Evolutionary conservation across 495 filamentous ascomycete species (phyloP).

Genomic region (Patellaria atrata): DNA sequence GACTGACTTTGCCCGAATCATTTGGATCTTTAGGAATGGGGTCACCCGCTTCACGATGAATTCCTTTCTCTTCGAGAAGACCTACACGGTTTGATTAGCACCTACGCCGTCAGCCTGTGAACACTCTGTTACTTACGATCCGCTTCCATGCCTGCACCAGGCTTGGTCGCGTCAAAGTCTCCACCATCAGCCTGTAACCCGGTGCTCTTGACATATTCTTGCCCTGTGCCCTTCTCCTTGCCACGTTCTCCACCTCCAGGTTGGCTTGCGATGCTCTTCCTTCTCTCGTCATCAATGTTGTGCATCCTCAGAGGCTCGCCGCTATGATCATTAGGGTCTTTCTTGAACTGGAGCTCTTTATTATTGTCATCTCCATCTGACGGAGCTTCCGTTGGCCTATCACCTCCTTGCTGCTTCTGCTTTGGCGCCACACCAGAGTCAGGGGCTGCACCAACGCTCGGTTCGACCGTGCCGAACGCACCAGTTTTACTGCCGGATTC

Average conservation of each 20-base stretch:
- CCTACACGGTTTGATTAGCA: slow-evolving; percentile 15
- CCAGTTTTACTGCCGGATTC: neutral
- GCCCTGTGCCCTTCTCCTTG: slow-evolving; percentile 34
- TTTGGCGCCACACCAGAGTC: slow-evolving; percentile 7
- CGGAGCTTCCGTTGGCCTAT: slow-evolving; percentile 19
- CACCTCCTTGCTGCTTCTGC: slow-evolving; percentile 29
- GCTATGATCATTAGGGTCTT: slow-evolving; percentile 18
- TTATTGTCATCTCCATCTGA: slow-evolving; percentile 10
- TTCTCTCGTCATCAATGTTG: slow-evolving; percentile 17
- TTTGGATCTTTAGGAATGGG: neutral
- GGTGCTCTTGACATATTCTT: slow-evolving; percentile 40
- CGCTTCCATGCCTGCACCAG: slow-evolving; percentile 50
- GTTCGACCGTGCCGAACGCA: slow-evolving; percentile 1
- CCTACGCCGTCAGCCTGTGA: slow-evolving; percentile 1
- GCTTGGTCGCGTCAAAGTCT: slow-evolving; percentile 43
- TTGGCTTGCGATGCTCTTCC: slow-evolving; percentile 27
- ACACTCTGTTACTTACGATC: slow-evolving; percentile 37
- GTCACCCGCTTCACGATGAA: slow-evolving; percentile 14
- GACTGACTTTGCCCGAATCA: slow-evolving; percentile 13
- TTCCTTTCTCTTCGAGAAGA: slow-evolving; percentile 22
- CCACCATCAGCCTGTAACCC: slow-evolving; percentile 40
- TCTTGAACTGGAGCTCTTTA: slow-evolving; percentile 11
- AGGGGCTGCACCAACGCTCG: slow-evolving; percentile 11
- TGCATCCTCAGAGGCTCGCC: slow-evolving; percentile 20
- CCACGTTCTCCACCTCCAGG: slow-evolving; percentile 39